These are phyloP conservation scores for Calonectria pauciramosa DNA, from an alignment of 2,329 filamentous ascomycete species.

Conservation along the genomic window DNA sequence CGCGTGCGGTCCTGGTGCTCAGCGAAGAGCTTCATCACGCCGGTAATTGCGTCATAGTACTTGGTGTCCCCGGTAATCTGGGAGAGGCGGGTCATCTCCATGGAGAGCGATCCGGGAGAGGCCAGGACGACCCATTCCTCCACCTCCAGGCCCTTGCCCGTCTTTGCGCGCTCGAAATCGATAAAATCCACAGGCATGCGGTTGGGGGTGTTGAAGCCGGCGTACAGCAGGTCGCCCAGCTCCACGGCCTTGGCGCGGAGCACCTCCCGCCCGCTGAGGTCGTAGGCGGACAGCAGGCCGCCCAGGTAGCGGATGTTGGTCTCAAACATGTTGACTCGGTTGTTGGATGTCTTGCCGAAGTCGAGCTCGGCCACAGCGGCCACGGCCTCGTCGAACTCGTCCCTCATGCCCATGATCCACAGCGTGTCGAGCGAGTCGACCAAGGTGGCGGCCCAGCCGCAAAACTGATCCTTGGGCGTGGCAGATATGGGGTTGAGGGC, in stretches of 20 bases:
- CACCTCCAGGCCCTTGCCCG: conserved; percentile 63
- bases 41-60: conserved; percentile 82
- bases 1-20: conserved; percentile 75
- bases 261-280: conserved; percentile 59
- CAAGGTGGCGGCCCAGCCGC: conserved; percentile 70
- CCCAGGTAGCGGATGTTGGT: conserved; percentile 69
- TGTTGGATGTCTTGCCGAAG: conserved; percentile 61
- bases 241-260: conserved; percentile 64
- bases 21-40: conserved; percentile 78
- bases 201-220: conserved; percentile 67
- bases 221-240: conserved; percentile 67
- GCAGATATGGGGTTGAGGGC: conserved; percentile 66
- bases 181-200: conserved; percentile 64
- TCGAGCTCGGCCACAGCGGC: conserved; percentile 63
- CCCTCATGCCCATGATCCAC: conserved; percentile 71
- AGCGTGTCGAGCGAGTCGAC: conserved; percentile 73
- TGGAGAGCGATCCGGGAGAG: conserved; percentile 72
- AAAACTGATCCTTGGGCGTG: conserved; percentile 61
- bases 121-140: conserved; percentile 62
- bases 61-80: conserved; percentile 80
- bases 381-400: conserved; percentile 69
- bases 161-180: conserved; percentile 56
- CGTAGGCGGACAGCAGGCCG: conserved; percentile 65
- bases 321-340: conserved; percentile 65
- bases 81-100: conserved; percentile 82